Base-by-base conservation (phyloP, 768 basidiomycete species). In the Kondoa subrosea region DNA sequence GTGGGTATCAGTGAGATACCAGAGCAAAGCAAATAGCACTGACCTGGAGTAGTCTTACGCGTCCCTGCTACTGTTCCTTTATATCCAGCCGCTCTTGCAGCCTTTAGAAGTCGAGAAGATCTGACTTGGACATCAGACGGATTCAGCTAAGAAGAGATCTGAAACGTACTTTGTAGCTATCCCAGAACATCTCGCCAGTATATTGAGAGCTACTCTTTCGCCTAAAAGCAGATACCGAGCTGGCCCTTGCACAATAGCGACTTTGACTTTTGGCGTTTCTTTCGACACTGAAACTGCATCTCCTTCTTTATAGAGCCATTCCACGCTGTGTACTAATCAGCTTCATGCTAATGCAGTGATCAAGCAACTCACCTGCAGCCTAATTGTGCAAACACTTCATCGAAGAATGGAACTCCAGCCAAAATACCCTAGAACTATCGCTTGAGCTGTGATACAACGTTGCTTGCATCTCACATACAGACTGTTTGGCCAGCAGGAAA, bases 351-450 rank as follows among this genome's bases (percentile, higher is more conserved):
- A 31, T 27, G 14, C 14, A 59, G 58, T 17, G 25, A 71, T 60
- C 17, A 57, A 62, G 27, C 57, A 64, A 83, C 91, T 76, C 77
- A 93, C 92, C 84, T 78, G 85, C 93, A 99, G 33, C 82, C 90
- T 26, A 95, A 82, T 73, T 90, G 88, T 57, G 78, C 78, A 77
- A 97, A 96, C 67, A 97, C 83, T 78, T 97, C 90, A 34, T 87
- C 86, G 74, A 97, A 89, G 78, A 99, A 97, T 0, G 93, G 95
- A 8, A 86, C 87, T 64, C 95, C 95, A 14, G 95, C 95, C 4
- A 99, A 82, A 30, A 97, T 86, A 4, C 78, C 79, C 79, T 79
- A 66, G 4, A 61, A 58, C 2, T n/a, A 17, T 2, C 14, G 12
- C 31, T 34, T 59, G 29, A 32, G 29, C 57, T 12, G 8, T 29